Conservation (phyloP, 371 early-diverging fungal genomes). For the Mortierella sp. region DNA sequence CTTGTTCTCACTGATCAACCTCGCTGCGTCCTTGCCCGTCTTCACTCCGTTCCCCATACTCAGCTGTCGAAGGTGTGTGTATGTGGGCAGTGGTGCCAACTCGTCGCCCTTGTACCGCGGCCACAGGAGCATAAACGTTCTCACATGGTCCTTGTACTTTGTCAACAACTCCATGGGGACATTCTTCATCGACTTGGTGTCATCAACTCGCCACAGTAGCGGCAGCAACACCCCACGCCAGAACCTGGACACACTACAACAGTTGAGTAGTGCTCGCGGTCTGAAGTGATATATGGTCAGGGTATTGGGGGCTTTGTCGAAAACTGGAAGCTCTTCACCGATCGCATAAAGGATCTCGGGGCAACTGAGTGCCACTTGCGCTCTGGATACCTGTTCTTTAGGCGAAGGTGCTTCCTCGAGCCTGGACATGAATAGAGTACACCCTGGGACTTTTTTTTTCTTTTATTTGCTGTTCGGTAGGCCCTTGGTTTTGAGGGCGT, state of each 20-base stretch:
- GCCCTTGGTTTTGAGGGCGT: too few species aligned
- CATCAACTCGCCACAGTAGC: conserved; percentile 5
- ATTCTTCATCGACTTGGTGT: neutral
- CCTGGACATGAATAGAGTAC: too few species aligned
- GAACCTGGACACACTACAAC: conserved; percentile 12
- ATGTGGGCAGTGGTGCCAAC: neutral
- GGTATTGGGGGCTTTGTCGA: neutral
- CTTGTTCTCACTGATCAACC: too few species aligned
- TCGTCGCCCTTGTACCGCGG: too few species aligned
- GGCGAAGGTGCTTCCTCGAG: too few species aligned
- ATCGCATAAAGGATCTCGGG: conserved; percentile 2
- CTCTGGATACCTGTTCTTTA: too few species aligned
- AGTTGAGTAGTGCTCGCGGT: neutral
- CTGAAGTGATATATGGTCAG: too few species aligned
- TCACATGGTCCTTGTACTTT: neutral
- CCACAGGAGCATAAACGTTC: neutral
- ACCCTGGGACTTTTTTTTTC: too few species aligned
- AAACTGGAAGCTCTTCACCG: neutral
- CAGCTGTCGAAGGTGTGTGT: neutral
- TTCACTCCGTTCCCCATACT: too few species aligned
- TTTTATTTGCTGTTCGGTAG: too few species aligned
- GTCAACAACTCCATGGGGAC: neutral
- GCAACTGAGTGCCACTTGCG: too few species aligned
- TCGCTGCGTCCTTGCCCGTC: too few species aligned
- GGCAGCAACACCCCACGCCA: conserved; percentile 12